Conservation (phyloP, 768 basidiomycete genomes). For the Panellus pusillus region DNA sequence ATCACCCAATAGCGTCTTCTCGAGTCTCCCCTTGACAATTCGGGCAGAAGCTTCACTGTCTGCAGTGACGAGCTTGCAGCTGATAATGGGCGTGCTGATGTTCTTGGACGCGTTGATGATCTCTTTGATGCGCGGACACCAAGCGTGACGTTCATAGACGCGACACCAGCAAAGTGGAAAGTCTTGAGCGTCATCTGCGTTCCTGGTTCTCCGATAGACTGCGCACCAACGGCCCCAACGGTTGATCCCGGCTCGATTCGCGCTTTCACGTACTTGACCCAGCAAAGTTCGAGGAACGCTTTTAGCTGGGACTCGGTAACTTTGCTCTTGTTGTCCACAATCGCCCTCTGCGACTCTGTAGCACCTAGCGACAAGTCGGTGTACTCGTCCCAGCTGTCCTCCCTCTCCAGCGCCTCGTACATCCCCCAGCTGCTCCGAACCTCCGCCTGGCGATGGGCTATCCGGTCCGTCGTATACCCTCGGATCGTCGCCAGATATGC, state of each 20-base stretch:
- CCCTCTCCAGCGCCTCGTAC: slow-evolving; percentile 76
- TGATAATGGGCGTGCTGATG: slow-evolving; percentile 98
- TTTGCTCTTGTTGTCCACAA: slow-evolving; percentile 88
- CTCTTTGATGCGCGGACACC: slow-evolving; percentile 99
- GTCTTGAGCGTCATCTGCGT: slow-evolving; percentile 99
- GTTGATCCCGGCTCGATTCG: slow-evolving; percentile 98
- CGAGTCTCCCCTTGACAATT: slow-evolving; percentile 94
- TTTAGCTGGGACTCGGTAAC: slow-evolving; percentile 82
- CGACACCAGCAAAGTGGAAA: slow-evolving; percentile 99
- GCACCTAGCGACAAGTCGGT: slow-evolving; percentile 78
- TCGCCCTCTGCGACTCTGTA: slow-evolving; percentile 67
- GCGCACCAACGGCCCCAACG: slow-evolving; percentile 97
- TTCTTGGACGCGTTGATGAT: slow-evolving; percentile 99
- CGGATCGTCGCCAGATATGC: slow-evolving; percentile 70
- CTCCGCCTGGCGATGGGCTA: slow-evolving; percentile 65
- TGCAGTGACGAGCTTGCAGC: slow-evolving; percentile 85
- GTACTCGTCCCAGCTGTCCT: slow-evolving; percentile 74
- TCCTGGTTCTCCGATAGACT: slow-evolving; percentile 98
- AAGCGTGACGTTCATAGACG: slow-evolving; percentile 98
- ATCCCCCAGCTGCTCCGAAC: slow-evolving; percentile 75
- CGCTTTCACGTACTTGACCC: slow-evolving; percentile 91
- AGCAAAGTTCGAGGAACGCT: slow-evolving; percentile 82
- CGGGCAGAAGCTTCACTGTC: slow-evolving; percentile 93
- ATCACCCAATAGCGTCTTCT: slow-evolving; percentile 93
- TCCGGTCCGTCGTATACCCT: slow-evolving; percentile 65